Evolutionary conservation across 306 rosid genomes (phyloP).

Genomic region (Hippophae rhamnoides): DNA sequence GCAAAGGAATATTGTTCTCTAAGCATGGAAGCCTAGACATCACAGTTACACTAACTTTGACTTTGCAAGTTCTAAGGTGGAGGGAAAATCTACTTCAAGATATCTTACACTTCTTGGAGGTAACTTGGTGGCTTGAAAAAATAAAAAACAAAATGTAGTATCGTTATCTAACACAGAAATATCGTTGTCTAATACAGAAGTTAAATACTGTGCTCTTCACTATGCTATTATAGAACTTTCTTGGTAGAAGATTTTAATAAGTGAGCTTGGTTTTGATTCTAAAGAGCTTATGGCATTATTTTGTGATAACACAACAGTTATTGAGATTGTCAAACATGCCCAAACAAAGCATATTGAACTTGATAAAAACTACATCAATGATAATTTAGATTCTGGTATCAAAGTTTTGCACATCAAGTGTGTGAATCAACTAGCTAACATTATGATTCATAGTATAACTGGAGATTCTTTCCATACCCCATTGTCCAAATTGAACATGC

Average conservation of each 20-base stretch:
- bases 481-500: background rate
- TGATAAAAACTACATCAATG: background rate
- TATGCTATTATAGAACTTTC: background rate
- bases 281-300: background rate
- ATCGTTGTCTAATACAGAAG: background rate
- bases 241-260: background rate
- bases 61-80: background rate
- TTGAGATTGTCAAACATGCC: background rate
- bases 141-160: background rate
- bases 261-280: background rate
- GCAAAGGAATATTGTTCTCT: background rate
- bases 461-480: background rate
- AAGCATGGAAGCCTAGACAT: background rate
- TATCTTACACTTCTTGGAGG: background rate
- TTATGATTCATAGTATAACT: background rate
- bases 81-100: background rate
- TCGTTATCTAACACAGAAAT: background rate
- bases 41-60: background rate
- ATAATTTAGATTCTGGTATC: background rate
- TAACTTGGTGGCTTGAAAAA: background rate
- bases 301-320: constrained; percentile 2
- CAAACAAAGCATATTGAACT: background rate
- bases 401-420: background rate
- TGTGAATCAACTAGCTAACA: background rate
- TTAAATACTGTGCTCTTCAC: background rate